phyloP scores from a whole-genome alignment of 495 filamentous ascomycete species.

The Penicillium malachiteum region DNA sequence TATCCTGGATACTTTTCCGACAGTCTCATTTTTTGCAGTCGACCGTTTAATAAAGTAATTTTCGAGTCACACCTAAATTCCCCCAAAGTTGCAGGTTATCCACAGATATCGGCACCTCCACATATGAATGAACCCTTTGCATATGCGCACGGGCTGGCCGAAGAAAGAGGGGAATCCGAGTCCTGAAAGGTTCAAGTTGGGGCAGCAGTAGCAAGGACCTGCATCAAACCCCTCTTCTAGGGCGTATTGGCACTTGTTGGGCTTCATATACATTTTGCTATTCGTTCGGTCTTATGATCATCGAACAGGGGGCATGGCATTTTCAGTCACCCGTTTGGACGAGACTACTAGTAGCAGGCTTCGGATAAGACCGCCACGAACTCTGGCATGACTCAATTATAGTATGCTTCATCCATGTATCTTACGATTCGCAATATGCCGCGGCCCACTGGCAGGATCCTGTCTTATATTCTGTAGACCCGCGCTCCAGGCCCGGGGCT shows the following conservation, averaged over 20 bases:
- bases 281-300: not conserved
- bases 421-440: no score
- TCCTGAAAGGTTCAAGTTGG: no score
- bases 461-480: no score
- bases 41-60: no score
- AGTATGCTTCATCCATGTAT: not conserved
- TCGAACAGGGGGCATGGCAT: no score
- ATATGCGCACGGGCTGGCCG: not conserved
- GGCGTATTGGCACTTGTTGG: not conserved
- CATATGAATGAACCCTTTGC: not conserved
- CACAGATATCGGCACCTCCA: not conserved
- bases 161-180: not conserved
- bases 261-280: not conserved
- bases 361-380: no score
- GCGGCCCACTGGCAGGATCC: no score
- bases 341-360: no score
- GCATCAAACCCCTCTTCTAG: not conserved
- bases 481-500: no score
- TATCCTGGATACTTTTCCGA: not conserved
- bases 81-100: no score
- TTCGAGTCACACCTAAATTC: no score
- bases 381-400: conserved; percentile 3
- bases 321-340: no score
- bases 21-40: not conserved
- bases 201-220: not conserved